Evolutionary conservation across 139 green algal species (phyloP).

Genomic region (Eudorina sp.): DNA sequence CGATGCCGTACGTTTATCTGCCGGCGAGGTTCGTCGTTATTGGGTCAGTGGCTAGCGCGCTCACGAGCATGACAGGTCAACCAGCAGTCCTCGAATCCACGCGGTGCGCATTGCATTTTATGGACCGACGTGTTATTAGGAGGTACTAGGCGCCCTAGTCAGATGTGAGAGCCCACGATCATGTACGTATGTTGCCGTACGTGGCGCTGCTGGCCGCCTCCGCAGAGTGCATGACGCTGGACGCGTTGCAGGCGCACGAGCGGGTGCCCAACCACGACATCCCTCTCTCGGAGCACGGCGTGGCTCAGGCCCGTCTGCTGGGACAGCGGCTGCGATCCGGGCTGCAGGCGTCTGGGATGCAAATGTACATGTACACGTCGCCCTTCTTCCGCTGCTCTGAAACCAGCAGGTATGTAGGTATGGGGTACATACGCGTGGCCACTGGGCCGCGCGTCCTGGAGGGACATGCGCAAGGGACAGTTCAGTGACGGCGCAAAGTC

Average conservation of each 20-base stretch:
- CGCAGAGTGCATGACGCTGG: constrained; percentile 43
- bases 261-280: constrained; percentile 53
- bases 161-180: too few relatives aligned
- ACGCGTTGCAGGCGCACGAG: constrained; percentile 39
- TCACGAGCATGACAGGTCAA: too few relatives aligned
- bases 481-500: too few relatives aligned
- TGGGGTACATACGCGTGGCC: background rate
- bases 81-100: too few relatives aligned
- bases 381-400: constrained; percentile 44
- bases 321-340: background rate
- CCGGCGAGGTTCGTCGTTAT: too few relatives aligned
- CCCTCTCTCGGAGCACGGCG: background rate
- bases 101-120: too few relatives aligned
- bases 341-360: constrained; percentile 7
- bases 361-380: constrained; percentile 40
- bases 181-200: background rate
- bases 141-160: background rate
- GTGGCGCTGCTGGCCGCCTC: background rate
- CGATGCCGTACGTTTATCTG: too few relatives aligned
- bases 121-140: too few relatives aligned
- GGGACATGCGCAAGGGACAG: too few relatives aligned
- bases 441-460: too few relatives aligned
- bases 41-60: too few relatives aligned
- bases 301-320: constrained; percentile 35
- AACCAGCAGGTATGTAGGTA: background rate